Evolutionary conservation across 1,139 yeast species (phyloP).

Genomic region (Protomyces pachydermus): DNA sequence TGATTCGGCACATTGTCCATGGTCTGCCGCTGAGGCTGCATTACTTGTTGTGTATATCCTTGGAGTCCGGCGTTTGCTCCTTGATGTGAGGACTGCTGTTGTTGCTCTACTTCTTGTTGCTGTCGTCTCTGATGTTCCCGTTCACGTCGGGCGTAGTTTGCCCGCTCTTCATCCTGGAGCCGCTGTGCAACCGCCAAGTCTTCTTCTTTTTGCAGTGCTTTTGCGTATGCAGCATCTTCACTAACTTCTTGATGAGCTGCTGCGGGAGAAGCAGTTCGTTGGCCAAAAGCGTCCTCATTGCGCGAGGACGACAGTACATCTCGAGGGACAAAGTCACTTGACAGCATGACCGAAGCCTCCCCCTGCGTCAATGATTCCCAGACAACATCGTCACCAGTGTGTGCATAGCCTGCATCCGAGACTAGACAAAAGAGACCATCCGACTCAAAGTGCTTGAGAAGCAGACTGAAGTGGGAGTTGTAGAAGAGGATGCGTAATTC

Average conservation of each 20-base stretch:
- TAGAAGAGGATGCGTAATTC: conserved; percentile 66
- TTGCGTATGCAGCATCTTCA: not conserved
- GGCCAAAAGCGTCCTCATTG: not conserved
- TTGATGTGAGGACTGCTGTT: not conserved
- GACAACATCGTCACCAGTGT: conserved; percentile 57
- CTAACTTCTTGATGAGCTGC: not conserved
- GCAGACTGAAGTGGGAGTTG: conserved; percentile 76
- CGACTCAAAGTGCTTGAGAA: conserved; percentile 48
- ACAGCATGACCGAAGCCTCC: conserved; percentile 33
- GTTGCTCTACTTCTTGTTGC: not conserved
- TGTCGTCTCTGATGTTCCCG: not conserved
- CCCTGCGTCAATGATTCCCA: conserved; percentile 53
- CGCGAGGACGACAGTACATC: not conserved
- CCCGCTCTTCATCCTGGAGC: not conserved
- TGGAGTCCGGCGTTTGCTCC: not conserved
- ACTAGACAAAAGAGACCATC: conserved; percentile 57
- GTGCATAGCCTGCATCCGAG: conserved; percentile 67
- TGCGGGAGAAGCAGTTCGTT: not conserved
- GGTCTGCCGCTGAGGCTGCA: not conserved
- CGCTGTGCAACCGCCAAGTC: not conserved
- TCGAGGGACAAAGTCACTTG: not conserved
- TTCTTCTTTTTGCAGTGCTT: not conserved
- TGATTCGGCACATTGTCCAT: no score
- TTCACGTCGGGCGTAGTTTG: not conserved
- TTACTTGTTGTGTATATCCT: not conserved